Percentiles rank a stretch among this genome's conserved stretches.
phyloP scores from a whole-genome alignment of 2,329 filamentous ascomycete genomes.

The Penicillium sp. region DNA sequence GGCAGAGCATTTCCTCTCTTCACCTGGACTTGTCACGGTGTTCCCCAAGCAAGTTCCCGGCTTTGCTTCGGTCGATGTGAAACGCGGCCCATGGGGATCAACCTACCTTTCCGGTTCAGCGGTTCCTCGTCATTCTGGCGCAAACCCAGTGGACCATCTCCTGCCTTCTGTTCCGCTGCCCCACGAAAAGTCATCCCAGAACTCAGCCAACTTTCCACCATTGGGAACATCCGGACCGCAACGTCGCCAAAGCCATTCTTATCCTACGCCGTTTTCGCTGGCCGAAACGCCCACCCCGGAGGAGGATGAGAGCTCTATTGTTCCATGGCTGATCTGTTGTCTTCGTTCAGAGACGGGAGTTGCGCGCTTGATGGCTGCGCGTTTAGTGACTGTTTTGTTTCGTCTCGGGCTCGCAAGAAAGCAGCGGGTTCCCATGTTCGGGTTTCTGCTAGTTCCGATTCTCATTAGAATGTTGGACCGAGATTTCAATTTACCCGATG shows the following conservation, averaged over 20 bases:
- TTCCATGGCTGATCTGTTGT: constrained; percentile 73
- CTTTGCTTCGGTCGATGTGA: constrained; percentile 55
- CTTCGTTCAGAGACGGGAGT: constrained; percentile 62
- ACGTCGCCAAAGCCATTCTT: constrained; percentile 42
- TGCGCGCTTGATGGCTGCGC: constrained; percentile 69
- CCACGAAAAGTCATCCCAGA: constrained; percentile 35
- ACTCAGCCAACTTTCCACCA: constrained; percentile 57
- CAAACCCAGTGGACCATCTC: constrained; percentile 67
- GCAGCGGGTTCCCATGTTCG: constrained; percentile 66
- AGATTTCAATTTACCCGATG: constrained; percentile 44
- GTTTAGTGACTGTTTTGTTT: constrained; percentile 70
- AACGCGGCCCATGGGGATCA: constrained; percentile 56
- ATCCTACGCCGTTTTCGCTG: constrained; percentile 38
- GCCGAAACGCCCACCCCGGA: constrained; percentile 52
- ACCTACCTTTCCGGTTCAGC: constrained; percentile 59
- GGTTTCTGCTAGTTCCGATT: constrained; percentile 70
- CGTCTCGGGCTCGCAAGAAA: constrained; percentile 69
- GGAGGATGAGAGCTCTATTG: constrained; percentile 70
- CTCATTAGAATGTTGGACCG: constrained; percentile 69
- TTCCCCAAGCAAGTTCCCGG: constrained; percentile 63
- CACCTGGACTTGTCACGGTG: constrained; percentile 70
- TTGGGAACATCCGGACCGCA: constrained; percentile 49
- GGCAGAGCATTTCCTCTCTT: constrained; percentile 71
- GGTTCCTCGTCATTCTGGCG: constrained; percentile 49
- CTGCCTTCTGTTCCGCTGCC: constrained; percentile 56